Percentiles rank a stretch among this genome's conserved stretches.
These are phyloP conservation scores for Mycosphaerella sp. DNA, from an alignment of 2,329 filamentous ascomycete species.

Conservation along the genomic window DNA sequence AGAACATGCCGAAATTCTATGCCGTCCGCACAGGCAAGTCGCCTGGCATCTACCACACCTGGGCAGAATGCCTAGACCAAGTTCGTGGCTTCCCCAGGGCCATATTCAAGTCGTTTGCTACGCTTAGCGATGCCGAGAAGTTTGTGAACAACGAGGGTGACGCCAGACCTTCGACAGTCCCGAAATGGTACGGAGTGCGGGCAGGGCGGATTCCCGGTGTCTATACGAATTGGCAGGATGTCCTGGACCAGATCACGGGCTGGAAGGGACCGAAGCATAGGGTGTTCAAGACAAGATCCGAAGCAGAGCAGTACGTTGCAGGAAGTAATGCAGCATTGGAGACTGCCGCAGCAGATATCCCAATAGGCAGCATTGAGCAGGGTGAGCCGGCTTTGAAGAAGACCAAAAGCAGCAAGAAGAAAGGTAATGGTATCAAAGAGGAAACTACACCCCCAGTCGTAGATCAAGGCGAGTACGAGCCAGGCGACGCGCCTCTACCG, in stretches of 20 bases:
- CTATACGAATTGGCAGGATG: slow-evolving; percentile 62
- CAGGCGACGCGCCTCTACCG: slow-evolving; percentile 52
- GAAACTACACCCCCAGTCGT: slow-evolving; percentile 16
- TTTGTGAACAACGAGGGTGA: slow-evolving; percentile 58
- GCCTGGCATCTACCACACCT: slow-evolving; percentile 58
- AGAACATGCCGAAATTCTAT: slow-evolving; percentile 51
- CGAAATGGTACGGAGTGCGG: slow-evolving; percentile 56
- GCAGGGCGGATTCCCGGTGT: slow-evolving; percentile 54
- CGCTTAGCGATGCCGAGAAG: slow-evolving; percentile 66
- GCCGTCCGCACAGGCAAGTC: slow-evolving; percentile 54
- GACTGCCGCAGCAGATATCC: slow-evolving; percentile 11
- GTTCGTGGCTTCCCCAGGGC: slow-evolving; percentile 52
- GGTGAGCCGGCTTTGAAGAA: slow-evolving; percentile 33
- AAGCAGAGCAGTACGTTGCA: slow-evolving; percentile 72
- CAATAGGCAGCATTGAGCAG: slow-evolving; percentile 18
- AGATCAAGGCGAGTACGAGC: slow-evolving; percentile 38
- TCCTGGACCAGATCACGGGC: slow-evolving; percentile 65
- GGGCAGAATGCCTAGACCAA: slow-evolving; percentile 56
- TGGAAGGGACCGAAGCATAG: slow-evolving; percentile 58
- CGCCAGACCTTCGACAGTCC: slow-evolving; percentile 16
- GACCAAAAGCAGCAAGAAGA: slow-evolving; percentile 37
- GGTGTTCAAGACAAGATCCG: slow-evolving; percentile 46
- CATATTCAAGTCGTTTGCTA: slow-evolving; percentile 66
- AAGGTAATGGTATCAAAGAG: slow-evolving; percentile 25
- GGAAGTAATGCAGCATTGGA: slow-evolving; percentile 16